Evolutionary conservation across 2,329 filamentous ascomycete species (phyloP).

Genomic region (Trichoderma sp.): DNA sequence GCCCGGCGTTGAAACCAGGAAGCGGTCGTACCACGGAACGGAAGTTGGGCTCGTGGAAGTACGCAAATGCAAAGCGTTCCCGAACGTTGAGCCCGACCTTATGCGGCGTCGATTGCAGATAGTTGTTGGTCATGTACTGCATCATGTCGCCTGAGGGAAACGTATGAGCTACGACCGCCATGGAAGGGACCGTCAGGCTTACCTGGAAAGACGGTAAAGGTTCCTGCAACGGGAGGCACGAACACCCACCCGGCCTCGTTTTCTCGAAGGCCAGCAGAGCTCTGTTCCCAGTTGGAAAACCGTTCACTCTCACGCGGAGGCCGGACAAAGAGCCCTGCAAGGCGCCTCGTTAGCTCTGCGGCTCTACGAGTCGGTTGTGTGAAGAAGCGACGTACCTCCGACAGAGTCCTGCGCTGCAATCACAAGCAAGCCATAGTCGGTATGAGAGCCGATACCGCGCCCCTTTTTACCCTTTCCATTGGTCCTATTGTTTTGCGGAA

Average conservation of each 20-base stretch:
- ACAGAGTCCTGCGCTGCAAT: constrained; percentile 54
- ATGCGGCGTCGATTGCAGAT: constrained; percentile 52
- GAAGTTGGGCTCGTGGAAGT: constrained; percentile 57
- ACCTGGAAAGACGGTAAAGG: constrained; percentile 55
- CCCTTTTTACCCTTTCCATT: constrained; percentile 54
- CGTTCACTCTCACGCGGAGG: constrained; percentile 46
- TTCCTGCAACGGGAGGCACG: constrained; percentile 48
- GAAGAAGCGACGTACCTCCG: constrained; percentile 41
- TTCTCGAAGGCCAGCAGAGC: constrained; percentile 48
- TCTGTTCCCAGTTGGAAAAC: constrained; percentile 51
- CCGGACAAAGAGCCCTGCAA: constrained; percentile 49
- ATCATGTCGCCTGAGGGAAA: constrained; percentile 51
- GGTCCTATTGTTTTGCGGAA: constrained; percentile 39
- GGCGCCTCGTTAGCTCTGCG: not conserved
- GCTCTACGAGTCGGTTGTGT: not conserved
- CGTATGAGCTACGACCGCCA: not conserved
- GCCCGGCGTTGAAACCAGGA: constrained; percentile 41
- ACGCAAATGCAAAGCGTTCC: constrained; percentile 53
- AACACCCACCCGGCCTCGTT: constrained; percentile 52
- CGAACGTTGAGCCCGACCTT: constrained; percentile 54
- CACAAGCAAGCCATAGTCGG: constrained; percentile 55
- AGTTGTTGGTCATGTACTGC: constrained; percentile 52
- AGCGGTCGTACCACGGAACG: constrained; percentile 49
- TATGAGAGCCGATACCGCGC: constrained; percentile 55
- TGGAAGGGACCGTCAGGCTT: constrained; percentile 16